Evolutionary conservation across 2,329 filamentous ascomycete genomes (phyloP), one percentile per base, ranked within the genome.

Genomic region (Periglandula ipomoeae): DNA sequence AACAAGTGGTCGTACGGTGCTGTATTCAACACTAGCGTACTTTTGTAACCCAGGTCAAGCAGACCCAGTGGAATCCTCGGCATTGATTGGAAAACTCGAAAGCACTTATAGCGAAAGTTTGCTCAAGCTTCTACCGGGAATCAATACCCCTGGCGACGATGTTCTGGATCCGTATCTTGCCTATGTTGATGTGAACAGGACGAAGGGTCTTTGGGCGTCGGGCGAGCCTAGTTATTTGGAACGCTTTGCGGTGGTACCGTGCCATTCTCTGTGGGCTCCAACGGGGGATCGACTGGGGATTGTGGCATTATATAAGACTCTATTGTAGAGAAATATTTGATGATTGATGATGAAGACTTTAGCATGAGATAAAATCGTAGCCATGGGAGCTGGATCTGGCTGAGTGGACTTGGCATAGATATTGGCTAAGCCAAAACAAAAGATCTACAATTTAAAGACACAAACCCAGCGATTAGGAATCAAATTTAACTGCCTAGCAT

Each of bases 241-340:
- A 45, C 39, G 52, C 0, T 50, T 56, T 41, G 58, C 62, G 3
- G 47, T 60, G 5, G 54, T 70, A 19, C 67, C 67, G n/a, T 70
- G 67, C 46, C 56, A 53, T 46, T 68, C 67, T 5, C 56, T 69
- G 10, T 67, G 66, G 66, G 62, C 61, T 8, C 46, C 55, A 11
- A 39, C 47, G 13, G 63, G 62, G 24, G 56, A 65, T 47, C 63
- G 60, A 26, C 49, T 70, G 19, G 55, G 56, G 20, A 54, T 61
- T 24, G 56, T 70, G 39, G 63, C 59, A n/a, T 50, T 68, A 15
- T 67, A 63, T 49, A 60, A 59, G 46, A 59, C 52, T 17, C 34
- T 49, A 13, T 49, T 57, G 22, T 41, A 26, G 23, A 24, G 17
- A 37, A 37, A 23, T 24, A n/a, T 38, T 38, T 20, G 39, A 44